A percentile compares a stretch with the other conserved stretches of the same genome.
Evolutionary conservation across 345 rosid genomes (phyloP).

Genomic region (Euphorbia tirucalli): DNA sequence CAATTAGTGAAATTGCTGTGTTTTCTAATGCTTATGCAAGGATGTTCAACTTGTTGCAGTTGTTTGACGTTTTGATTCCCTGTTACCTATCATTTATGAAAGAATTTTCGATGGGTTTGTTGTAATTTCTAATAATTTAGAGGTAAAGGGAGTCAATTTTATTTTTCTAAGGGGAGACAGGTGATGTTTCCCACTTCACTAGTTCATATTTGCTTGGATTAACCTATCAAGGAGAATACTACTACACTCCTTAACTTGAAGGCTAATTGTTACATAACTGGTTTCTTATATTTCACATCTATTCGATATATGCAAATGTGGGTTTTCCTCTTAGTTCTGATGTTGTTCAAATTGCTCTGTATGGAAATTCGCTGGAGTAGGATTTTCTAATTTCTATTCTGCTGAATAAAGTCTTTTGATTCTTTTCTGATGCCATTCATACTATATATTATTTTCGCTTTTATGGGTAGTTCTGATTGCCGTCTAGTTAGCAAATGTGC

Average conservation of each 20-base stretch:
- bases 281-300: neutral
- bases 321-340: neutral
- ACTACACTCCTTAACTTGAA: neutral
- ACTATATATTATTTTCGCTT: neutral
- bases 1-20: neutral
- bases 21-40: neutral
- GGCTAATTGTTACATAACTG: neutral
- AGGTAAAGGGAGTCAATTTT: neutral
- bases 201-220: neutral
- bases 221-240: neutral
- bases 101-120: neutral
- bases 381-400: neutral
- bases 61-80: neutral
- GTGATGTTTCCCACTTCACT: neutral
- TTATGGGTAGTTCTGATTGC: neutral
- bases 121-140: neutral
- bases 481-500: neutral
- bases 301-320: neutral
- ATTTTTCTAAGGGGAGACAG: neutral
- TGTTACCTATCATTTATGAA: neutral
- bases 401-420: neutral
- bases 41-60: neutral
- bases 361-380: neutral
- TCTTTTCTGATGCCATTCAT: neutral
- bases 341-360: neutral